These are phyloP conservation scores for Colletotrichum agaves DNA, from an alignment of 2,329 filamentous ascomycete species.

Conservation along the genomic window DNA sequence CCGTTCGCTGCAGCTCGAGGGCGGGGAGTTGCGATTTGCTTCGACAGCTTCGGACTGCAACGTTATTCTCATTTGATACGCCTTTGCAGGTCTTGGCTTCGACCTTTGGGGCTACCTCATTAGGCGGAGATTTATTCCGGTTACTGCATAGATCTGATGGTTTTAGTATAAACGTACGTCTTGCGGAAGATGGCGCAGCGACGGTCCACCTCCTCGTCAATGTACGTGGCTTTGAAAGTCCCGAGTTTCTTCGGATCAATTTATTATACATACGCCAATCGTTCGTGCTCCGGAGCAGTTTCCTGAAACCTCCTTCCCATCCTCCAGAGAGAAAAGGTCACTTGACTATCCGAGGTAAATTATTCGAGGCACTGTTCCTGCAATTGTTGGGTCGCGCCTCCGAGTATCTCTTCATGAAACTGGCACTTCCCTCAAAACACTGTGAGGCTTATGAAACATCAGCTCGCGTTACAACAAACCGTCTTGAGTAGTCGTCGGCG, in stretches of 20 bases:
- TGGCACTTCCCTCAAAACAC: too few relatives aligned
- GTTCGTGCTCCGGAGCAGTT: too few relatives aligned
- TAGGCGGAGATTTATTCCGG: background rate
- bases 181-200: background rate
- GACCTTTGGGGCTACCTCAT: background rate
- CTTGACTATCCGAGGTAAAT: too few relatives aligned
- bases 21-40: background rate
- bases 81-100: background rate
- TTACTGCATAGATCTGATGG: background rate
- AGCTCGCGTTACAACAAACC: background rate
- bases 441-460: background rate
- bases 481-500: background rate
- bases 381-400: too few relatives aligned
- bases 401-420: too few relatives aligned
- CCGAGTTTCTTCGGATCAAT: too few relatives aligned
- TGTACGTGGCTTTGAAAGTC: too few relatives aligned
- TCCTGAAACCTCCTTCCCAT: too few relatives aligned
- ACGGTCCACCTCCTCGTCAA: too few relatives aligned
- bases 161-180: background rate
- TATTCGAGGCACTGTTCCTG: too few relatives aligned
- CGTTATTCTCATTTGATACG: background rate
- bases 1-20: slow-evolving; percentile 5
- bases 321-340: too few relatives aligned
- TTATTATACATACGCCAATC: too few relatives aligned
- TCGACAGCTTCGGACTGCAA: slow-evolving; percentile 6